Base-by-base conservation (phyloP, 2,329 filamentous ascomycete genomes). In the Dactylellina drechsleri region DNA sequence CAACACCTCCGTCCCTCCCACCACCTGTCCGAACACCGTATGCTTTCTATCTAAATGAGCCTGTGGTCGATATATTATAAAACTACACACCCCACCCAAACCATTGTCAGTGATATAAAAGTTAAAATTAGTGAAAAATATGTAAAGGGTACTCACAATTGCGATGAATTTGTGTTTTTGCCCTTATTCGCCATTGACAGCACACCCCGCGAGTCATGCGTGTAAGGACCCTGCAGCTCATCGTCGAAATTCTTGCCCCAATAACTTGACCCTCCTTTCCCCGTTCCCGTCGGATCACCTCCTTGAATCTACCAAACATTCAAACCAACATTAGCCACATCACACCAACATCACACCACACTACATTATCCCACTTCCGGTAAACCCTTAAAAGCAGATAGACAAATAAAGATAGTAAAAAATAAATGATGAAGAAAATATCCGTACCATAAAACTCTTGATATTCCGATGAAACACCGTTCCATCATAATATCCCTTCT, bases 151-250 rank as follows among this genome's bases (percentile, higher is more conserved):
- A 81, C 83, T 80, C 76, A 84, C 83, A 90, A 99, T 82, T 99
- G 95, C 78, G 89, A 92, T 7, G 92, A 95, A 83, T 99, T 99
- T 20, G 94, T 98, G 80, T 97, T 94, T 81, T 97, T 97, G 71
- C 95, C 95, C 81, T 99, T 99, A 83, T 99, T 99, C 47, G 95
- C 95, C 95, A 99, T 99, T 78, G 90, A 93, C 26, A 96, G 81
- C 0, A 93, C 87, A 12, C 95, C 95, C 28, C 93, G 86, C 0
- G 86, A 84, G 80, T 92, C 90, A 79, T 99, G 95, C n/a, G 90
- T 91, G 47, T 93, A 82, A 0, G 94, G 92, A 0, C 93, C 93
- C 15, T 97, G 93, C 77, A 98, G 90, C 81, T 99, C 95, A 81
- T 99, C 95, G 62, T 90, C 86, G 80, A 99, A 99, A 76, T 93